Evolutionary conservation across 495 filamentous ascomycete species (phyloP).

Genomic region (Penicillium verhagenii): DNA sequence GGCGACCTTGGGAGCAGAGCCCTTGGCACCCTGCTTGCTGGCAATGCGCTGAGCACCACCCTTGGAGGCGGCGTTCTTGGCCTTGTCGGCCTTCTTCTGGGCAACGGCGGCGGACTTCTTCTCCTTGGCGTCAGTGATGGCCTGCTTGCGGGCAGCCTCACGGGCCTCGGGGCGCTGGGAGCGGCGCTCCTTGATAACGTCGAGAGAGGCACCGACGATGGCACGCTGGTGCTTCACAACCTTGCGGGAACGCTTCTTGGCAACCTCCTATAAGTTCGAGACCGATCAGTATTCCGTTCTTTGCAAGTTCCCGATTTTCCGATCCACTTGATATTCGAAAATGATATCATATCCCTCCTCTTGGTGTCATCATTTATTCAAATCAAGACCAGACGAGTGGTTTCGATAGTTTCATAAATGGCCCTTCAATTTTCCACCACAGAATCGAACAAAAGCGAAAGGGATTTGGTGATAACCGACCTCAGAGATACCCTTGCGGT

Average conservation of each 20-base stretch:
- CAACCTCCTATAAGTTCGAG: conserved; percentile 74
- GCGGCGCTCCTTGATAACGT: conserved; percentile 99
- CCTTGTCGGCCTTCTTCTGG: conserved; percentile 99
- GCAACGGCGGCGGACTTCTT: conserved; percentile 84
- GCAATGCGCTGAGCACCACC: conserved; percentile 75
- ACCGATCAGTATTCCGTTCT: conserved; percentile 40
- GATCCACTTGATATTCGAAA: background rate
- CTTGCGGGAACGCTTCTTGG: conserved; percentile 98
- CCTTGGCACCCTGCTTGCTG: conserved; percentile 97
- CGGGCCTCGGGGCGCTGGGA: conserved; percentile 90
- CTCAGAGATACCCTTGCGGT: conserved; percentile 99
- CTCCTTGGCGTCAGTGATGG: conserved; percentile 95
- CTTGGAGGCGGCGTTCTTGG: conserved; percentile 76
- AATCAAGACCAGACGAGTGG: background rate
- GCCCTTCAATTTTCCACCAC: background rate
- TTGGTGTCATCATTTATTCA: conserved; percentile 12
- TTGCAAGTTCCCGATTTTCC: background rate
- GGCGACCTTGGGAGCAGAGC: conserved; percentile 78
- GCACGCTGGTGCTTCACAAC: conserved; percentile 98
- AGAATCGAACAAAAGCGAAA: conserved; percentile 17
- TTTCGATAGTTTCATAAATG: background rate
- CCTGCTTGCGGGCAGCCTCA: conserved; percentile 81
- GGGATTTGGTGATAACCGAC: conserved; percentile 56
- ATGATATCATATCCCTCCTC: conserved; percentile 14
- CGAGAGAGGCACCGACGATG: conserved; percentile 98